Conservation (phyloP, 345 rosid genomes). For the Eutrema yunnanense region DNA sequence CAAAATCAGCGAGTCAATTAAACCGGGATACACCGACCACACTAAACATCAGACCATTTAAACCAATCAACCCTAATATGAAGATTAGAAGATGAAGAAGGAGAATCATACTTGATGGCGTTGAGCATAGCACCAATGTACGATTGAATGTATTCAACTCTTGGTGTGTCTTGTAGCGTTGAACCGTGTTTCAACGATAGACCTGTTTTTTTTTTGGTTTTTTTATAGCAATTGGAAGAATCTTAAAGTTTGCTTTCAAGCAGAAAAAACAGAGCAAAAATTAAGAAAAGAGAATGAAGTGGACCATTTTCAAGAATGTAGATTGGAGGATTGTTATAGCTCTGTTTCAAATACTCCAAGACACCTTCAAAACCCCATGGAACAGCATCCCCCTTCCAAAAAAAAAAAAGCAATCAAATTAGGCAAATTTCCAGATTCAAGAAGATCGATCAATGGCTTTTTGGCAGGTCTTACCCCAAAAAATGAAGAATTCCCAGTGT, state of each 20-base stretch:
- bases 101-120: conserved; percentile 31
- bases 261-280: not conserved
- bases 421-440: not conserved
- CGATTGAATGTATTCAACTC: conserved; percentile 29
- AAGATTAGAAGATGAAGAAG: not conserved
- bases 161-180: conserved; percentile 31
- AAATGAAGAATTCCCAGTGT: not conserved
- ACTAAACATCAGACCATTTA: too few relatives aligned
- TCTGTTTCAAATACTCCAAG: conserved; percentile 35
- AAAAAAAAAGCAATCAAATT: not conserved
- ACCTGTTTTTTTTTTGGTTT: conserved; percentile 19
- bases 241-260: not conserved
- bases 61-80: not conserved
- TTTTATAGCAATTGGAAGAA: not conserved
- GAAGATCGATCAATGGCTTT: not conserved
- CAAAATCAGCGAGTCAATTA: not conserved
- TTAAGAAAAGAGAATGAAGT: not conserved
- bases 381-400: conserved; percentile 27
- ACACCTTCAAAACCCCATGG: conserved; percentile 35
- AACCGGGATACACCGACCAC: not conserved
- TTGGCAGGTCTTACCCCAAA: conserved; percentile 10
- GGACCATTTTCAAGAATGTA: conserved; percentile 49
- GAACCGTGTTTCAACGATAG: conserved; percentile 11
- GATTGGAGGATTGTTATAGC: conserved; percentile 39
- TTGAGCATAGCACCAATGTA: conserved; percentile 39